A percentile compares a stretch with the other conserved stretches of the same genome.
These are phyloP conservation scores for Isabelozyma heimii DNA, from an alignment of 805 yeast genomes.

Conservation along the genomic window DNA sequence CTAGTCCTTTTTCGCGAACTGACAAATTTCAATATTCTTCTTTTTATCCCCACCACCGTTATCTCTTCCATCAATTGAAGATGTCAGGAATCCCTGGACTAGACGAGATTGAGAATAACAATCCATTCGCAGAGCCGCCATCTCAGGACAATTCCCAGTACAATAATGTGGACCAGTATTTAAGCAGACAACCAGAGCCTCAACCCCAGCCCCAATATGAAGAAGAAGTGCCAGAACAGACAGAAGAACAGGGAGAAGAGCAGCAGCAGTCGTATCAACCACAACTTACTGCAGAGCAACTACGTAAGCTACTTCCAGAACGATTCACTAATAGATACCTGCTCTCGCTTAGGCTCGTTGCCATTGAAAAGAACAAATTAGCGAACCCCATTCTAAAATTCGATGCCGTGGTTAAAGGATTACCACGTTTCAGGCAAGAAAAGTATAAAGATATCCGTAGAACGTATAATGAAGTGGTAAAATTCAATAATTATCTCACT, in stretches of 20 bases:
- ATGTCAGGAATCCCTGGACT: background rate
- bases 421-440: slow-evolving; percentile 74
- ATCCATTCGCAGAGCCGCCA: slow-evolving; percentile 38
- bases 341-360: slow-evolving; percentile 56
- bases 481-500: slow-evolving; percentile 73
- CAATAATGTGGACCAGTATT: background rate
- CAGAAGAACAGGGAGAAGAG: background rate
- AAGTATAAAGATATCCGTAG: slow-evolving; percentile 73
- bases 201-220: slow-evolving; percentile 15
- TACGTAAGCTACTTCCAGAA: slow-evolving; percentile 50
- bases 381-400: slow-evolving; percentile 81
- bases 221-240: background rate
- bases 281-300: slow-evolving; percentile 36
- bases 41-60: background rate
- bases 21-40: too few species aligned
- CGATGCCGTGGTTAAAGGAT: slow-evolving; percentile 49
- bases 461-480: slow-evolving; percentile 72
- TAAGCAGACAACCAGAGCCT: slow-evolving; percentile 12
- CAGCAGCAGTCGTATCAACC: slow-evolving; percentile 14
- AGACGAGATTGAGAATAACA: slow-evolving; percentile 43
- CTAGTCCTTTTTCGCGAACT: too few species aligned
- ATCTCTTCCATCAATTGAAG: background rate
- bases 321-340: slow-evolving; percentile 41
- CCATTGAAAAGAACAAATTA: slow-evolving; percentile 67
- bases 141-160: slow-evolving; percentile 1